Percentiles rank a stretch among this genome's conserved stretches.
Evolutionary conservation across 2,329 filamentous ascomycete genomes (phyloP).

Genomic region (Monilinia fructicola): DNA sequence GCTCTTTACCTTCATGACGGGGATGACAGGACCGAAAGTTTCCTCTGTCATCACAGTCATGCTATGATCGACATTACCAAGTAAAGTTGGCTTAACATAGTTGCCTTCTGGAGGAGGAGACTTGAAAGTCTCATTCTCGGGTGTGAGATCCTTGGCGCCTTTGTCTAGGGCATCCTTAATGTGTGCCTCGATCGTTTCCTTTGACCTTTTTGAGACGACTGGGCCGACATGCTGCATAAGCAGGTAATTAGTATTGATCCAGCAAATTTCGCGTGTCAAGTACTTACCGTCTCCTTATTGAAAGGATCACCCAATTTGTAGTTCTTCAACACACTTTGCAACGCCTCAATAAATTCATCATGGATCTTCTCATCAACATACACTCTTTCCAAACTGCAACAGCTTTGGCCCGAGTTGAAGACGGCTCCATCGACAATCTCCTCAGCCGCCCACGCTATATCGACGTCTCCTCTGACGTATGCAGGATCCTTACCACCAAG

Average conservation of each 20-base stretch:
- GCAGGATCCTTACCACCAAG: constrained; percentile 94
- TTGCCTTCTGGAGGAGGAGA: constrained; percentile 76
- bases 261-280: background rate
- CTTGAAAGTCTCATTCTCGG: constrained; percentile 74
- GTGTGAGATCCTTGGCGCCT: constrained; percentile 81
- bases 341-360: constrained; percentile 75
- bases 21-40: constrained; percentile 91
- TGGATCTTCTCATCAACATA: constrained; percentile 87
- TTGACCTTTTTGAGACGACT: constrained; percentile 79
- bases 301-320: constrained; percentile 90
- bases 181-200: constrained; percentile 73
- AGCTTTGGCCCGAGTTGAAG: constrained; percentile 98
- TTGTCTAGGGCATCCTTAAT: constrained; percentile 79
- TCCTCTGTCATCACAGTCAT: constrained; percentile 93
- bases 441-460: constrained; percentile 85
- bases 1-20: constrained; percentile 79
- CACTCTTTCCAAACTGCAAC: constrained; percentile 87
- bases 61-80: constrained; percentile 74
- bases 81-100: constrained; percentile 81
- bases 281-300: constrained; percentile 60
- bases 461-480: constrained; percentile 82
- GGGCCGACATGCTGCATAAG: constrained; percentile 67
- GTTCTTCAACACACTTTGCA: constrained; percentile 74
- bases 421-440: constrained; percentile 95
- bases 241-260: constrained; percentile 19